phyloP scores from a whole-genome alignment of 2,329 filamentous ascomycete species.

The Gaeumannomyces sp. region DNA sequence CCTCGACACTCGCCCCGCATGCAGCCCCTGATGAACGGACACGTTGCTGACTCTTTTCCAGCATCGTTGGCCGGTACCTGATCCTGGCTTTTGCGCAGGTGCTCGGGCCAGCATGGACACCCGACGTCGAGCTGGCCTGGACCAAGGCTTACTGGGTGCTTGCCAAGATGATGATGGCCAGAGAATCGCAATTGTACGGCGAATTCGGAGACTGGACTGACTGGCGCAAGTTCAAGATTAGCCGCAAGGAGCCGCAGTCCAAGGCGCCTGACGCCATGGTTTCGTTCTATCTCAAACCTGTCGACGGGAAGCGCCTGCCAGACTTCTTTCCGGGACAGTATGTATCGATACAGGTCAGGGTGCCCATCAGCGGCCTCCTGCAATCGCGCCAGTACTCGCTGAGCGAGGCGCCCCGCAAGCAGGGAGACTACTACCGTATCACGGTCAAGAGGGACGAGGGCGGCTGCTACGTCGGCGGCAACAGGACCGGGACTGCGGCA shows the following conservation, averaged over 20 bases:
- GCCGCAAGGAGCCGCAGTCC: constrained; percentile 58
- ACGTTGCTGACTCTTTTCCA: not conserved
- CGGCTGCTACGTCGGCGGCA: constrained; percentile 30
- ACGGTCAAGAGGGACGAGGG: constrained; percentile 63
- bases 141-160: constrained; percentile 66
- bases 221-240: constrained; percentile 63
- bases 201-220: constrained; percentile 56
- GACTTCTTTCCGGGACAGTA: constrained; percentile 66
- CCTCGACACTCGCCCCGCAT: no score
- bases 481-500: not conserved
- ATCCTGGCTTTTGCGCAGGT: constrained; percentile 61
- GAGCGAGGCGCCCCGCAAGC: constrained; percentile 53
- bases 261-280: constrained; percentile 52
- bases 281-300: constrained; percentile 62
- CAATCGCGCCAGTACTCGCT: constrained; percentile 70
- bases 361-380: constrained; percentile 49
- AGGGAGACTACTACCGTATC: constrained; percentile 56
- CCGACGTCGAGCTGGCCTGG: constrained; percentile 62
- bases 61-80: constrained; percentile 63
- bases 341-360: constrained; percentile 54
- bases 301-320: constrained; percentile 55
- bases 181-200: constrained; percentile 58
- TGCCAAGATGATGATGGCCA: constrained; percentile 63
- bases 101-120: constrained; percentile 59
- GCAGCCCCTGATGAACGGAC: not conserved